Conservation (phyloP, 352 stramenopile genomes). For the Pythium pyrilobum region DNA sequence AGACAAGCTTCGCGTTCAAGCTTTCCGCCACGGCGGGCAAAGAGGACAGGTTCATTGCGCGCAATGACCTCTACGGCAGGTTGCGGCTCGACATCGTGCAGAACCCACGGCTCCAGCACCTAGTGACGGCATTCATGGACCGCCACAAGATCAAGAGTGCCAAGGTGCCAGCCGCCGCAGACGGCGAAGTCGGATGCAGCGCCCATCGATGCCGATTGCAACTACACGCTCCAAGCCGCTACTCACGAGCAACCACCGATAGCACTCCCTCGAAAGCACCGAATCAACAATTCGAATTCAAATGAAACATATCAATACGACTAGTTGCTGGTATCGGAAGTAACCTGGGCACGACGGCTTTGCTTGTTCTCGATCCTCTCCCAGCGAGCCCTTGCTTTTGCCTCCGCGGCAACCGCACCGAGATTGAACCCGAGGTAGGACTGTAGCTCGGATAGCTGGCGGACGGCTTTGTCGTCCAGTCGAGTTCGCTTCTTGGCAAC, state of each 20-base stretch:
- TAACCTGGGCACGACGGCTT: too few species aligned
- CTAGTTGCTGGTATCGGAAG: too few species aligned
- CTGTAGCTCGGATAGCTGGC: too few species aligned
- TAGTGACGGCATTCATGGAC: conserved; percentile 63
- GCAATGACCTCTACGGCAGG: conserved; percentile 81
- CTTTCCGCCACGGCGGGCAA: conserved; percentile 57
- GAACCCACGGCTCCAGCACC: conserved; percentile 58
- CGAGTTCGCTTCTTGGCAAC: too few species aligned
- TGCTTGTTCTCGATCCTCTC: too few species aligned
- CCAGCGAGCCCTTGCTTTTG: too few species aligned
- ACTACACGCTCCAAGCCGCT: conserved; percentile 70
- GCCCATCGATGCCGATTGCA: conserved; percentile 74
- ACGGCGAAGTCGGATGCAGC: conserved; percentile 29
- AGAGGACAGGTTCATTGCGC: conserved; percentile 50
- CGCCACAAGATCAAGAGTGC: conserved; percentile 42
- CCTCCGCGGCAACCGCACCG: too few species aligned
- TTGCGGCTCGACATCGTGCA: conserved; percentile 75
- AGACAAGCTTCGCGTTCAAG: conserved; percentile 75
- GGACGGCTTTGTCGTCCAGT: too few species aligned
- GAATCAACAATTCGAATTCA: too few species aligned
- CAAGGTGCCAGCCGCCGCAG: conserved; percentile 10
- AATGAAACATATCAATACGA: too few species aligned
- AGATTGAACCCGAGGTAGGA: too few species aligned
- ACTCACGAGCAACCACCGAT: conserved; percentile 55
- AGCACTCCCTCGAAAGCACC: conserved; percentile 57